Percentiles rank a stretch among this genome's conserved stretches.
These are phyloP conservation scores for Mycena polygramma DNA, from an alignment of 768 basidiomycete genomes.

Conservation along the genomic window DNA sequence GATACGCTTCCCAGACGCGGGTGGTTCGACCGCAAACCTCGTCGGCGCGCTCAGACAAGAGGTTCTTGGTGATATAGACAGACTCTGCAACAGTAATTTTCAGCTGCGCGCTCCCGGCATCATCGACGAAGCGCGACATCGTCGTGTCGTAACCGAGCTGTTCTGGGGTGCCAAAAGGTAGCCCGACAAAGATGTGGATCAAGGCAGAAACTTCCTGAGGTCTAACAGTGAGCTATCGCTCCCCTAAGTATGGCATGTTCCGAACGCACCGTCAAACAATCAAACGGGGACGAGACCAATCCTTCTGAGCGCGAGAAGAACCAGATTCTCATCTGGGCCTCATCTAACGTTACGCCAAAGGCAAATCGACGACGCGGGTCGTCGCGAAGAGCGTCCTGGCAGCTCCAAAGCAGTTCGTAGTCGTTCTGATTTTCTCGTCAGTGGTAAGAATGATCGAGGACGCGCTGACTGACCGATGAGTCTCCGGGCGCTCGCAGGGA, in stretches of 20 bases:
- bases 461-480: too few species aligned
- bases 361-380: background rate
- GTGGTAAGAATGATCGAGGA: background rate
- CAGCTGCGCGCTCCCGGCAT: background rate
- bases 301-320: slow-evolving; percentile 2
- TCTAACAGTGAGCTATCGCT: background rate
- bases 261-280: too few species aligned
- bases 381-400: background rate
- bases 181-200: background rate
- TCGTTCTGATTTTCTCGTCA: background rate
- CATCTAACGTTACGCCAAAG: background rate
- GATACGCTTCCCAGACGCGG: slow-evolving; percentile 20
- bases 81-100: background rate
- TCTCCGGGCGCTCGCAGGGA: too few species aligned
- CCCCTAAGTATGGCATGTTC: too few species aligned
- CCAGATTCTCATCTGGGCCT: background rate
- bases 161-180: slow-evolving; percentile 1
- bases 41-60: slow-evolving; percentile 1
- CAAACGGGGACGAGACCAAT: background rate
- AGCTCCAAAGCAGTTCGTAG: background rate
- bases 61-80: slow-evolving; percentile 1
- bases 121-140: slow-evolving; percentile 12
- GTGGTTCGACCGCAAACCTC: slow-evolving; percentile 1
- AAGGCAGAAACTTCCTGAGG: background rate
- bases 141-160: slow-evolving; percentile 11